Percentiles rank a stretch among this genome's conserved stretches.
phyloP scores from a whole-genome alignment of 2,329 filamentous ascomycete genomes.

The Xylariaceae sp. region DNA sequence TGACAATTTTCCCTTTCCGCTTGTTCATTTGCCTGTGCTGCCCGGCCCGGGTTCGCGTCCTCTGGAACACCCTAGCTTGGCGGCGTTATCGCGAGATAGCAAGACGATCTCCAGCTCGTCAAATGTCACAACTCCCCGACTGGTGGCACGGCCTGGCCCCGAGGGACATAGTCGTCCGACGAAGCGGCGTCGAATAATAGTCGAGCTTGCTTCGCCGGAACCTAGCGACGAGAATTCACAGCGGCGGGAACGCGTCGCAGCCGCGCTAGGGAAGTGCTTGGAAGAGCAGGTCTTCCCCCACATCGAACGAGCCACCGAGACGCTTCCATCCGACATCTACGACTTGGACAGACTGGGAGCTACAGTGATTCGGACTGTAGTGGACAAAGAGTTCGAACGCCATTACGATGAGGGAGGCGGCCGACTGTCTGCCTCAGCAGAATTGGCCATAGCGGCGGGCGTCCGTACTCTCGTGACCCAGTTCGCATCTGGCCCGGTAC shows the following conservation, averaged over 20 bases:
- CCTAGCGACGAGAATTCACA: neutral
- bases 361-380: slow-evolving; percentile 21
- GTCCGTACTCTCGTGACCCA: slow-evolving; percentile 22
- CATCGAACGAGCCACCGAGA: slow-evolving; percentile 21
- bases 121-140: no score
- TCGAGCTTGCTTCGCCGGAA: neutral
- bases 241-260: slow-evolving; percentile 2
- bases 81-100: neutral
- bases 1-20: neutral
- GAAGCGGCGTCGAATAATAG: slow-evolving; percentile 12
- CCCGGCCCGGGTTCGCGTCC: neutral
- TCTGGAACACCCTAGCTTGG: neutral
- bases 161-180: neutral
- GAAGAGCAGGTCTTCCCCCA: slow-evolving; percentile 29
- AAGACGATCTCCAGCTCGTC: neutral
- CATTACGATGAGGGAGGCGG: slow-evolving; percentile 22
- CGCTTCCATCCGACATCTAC: slow-evolving; percentile 18
- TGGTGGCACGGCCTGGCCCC: no score
- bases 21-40: neutral
- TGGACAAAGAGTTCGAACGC: slow-evolving; percentile 23
- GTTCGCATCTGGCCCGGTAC: slow-evolving; percentile 20
- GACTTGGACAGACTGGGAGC: slow-evolving; percentile 24
- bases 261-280: slow-evolving; percentile 21
- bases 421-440: slow-evolving; percentile 16
- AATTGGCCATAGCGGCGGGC: slow-evolving; percentile 20